Evolutionary conservation across 768 basidiomycete genomes (phyloP), one percentile per base, ranked within the genome.

Genomic region (Collybiopsis confluens): DNA sequence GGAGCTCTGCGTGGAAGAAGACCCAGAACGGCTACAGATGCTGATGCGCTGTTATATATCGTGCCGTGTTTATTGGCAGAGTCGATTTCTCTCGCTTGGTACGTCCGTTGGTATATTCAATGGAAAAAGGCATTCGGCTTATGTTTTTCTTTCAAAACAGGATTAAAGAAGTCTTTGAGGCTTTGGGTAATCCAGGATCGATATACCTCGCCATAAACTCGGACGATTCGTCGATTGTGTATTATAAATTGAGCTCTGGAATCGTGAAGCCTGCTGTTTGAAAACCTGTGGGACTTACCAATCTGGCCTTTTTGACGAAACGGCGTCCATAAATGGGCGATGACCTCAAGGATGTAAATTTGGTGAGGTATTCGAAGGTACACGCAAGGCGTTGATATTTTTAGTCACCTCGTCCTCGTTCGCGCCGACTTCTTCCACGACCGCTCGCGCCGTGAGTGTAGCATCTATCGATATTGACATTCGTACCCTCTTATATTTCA

Each of bases 191-290:
- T 42, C 75, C 76, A 11, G 65, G 73, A 36, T 73, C 80, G 50
- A 67, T 91, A 44, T 86, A 80, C 61, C 65, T 92, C 27, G 90
- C 85, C 11, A 85, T 91, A 53, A 83, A 82, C 41, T 79, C 85
- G 0, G 82, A 87, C 47, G 90, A 92, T 61, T 83, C 90, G 10
- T 90, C 90, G 8, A 85, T 87, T 43, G 90, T 92, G 48, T 92
- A 92, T 66, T 92, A 92, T 69, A 89, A 88, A 61, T 74, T 92
- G 55, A 86, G 84, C 62, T 75, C 77, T 46, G 90, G 88, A 52
- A 86, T 92, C 28, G 81, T 84, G 56, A 91, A 91, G 61, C 89
- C 87, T 43, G 30, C 41, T 24, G 38, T 53, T 11, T 53, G 41
- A 45, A n/a, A n/a, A n/a, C n/a, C n/a, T n/a, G n/a, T n/a, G n/a